Conservation (phyloP, 2,329 filamentous ascomycete genomes). For the Hymenoscyphus linearis region DNA sequence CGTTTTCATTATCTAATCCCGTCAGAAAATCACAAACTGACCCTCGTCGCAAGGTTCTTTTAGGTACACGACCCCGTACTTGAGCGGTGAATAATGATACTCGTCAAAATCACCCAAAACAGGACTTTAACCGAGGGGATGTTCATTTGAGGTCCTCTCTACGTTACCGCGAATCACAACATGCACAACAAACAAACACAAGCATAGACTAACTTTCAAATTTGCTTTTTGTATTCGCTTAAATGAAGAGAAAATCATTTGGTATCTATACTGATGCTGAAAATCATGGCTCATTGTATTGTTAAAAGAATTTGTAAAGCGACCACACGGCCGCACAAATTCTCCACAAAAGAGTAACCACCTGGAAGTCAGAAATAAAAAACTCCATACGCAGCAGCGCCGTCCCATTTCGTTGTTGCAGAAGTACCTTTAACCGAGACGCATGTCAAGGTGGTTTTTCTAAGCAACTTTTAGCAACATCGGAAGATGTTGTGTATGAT, state of each 20-base stretch:
- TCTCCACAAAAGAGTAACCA: neutral
- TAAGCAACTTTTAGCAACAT: neutral
- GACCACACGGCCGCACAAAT: neutral
- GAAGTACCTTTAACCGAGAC: neutral
- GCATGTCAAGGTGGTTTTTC: neutral
- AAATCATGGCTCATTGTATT: constrained; percentile 1
- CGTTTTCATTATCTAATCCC: too few species aligned
- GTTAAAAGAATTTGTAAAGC: neutral
- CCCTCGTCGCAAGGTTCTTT: too few species aligned
- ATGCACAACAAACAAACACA: too few species aligned
- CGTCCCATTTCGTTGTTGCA: neutral
- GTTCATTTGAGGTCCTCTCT: too few species aligned
- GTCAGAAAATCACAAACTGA: too few species aligned
- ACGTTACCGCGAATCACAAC: too few species aligned
- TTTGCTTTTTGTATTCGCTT: neutral
- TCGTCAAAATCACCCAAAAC: too few species aligned
- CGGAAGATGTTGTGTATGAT: neutral
- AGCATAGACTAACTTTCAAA: too few species aligned
- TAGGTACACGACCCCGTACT: too few species aligned
- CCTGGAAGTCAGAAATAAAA: neutral
- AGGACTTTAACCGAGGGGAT: too few species aligned
- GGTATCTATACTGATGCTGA: neutral
- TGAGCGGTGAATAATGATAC: too few species aligned
- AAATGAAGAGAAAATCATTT: neutral
- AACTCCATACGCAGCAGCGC: neutral